Evolutionary conservation across 345 rosid species (phyloP).

Genomic region (Corchorus olitorius): DNA sequence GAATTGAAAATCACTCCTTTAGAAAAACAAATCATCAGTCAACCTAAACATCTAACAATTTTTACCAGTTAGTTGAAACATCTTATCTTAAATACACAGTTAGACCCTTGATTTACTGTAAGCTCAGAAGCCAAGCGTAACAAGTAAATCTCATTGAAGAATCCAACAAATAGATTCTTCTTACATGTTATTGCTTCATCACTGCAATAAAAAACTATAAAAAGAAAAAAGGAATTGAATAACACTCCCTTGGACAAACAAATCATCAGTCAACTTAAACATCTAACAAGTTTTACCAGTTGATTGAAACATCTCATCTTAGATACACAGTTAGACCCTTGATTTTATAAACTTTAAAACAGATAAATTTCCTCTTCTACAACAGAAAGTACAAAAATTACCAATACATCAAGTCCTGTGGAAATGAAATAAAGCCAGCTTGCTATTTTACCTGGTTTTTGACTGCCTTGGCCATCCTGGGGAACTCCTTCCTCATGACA

Average conservation of each 20-base stretch:
- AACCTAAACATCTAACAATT: background rate
- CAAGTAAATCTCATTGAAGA: conserved; percentile 51
- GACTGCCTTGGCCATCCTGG: conserved; percentile 78
- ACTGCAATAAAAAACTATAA: conserved; percentile 25
- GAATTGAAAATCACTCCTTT: background rate
- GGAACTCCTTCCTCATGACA: conserved; percentile 69
- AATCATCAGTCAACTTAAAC: background rate
- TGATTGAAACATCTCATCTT: too few relatives aligned
- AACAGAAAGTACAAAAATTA: too few relatives aligned
- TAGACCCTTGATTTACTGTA: background rate
- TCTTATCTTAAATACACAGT: too few relatives aligned
- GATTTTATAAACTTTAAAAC: too few relatives aligned
- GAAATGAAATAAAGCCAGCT: background rate
- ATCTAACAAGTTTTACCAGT: background rate
- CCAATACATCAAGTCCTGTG: too few relatives aligned
- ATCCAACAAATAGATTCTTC: conserved; percentile 35
- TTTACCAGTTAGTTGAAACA: background rate
- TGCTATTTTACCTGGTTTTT: conserved; percentile 50
- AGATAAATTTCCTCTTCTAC: background rate
- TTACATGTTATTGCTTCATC: conserved; percentile 61
- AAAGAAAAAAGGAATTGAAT: background rate
- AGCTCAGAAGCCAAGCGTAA: conserved; percentile 69
- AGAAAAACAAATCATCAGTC: background rate
- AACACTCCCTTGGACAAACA: background rate
- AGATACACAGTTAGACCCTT: background rate